Evolutionary conservation across 495 filamentous ascomycete genomes (phyloP).

Genomic region (Gamarada debralockiae): DNA sequence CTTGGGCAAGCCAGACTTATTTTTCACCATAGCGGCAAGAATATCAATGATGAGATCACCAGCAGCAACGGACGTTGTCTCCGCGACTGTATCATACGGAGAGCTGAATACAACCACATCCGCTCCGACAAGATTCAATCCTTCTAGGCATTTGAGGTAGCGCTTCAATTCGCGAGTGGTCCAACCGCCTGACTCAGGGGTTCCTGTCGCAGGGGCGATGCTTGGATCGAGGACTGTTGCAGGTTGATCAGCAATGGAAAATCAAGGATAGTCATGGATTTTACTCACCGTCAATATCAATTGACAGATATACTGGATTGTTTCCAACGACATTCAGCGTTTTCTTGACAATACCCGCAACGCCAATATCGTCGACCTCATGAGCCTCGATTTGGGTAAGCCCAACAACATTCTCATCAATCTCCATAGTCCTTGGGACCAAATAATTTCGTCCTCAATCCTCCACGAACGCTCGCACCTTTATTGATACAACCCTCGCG

Average conservation of each 20-base stretch:
- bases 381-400: conserved; percentile 76
- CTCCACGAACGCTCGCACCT: conserved; percentile 70
- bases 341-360: conserved; percentile 63
- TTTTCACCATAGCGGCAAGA: conserved; percentile 72
- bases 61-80: conserved; percentile 75
- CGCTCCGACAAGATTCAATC: conserved; percentile 52
- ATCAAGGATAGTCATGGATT: too few relatives aligned
- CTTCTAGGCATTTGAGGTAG: conserved; percentile 25
- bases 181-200: conserved; percentile 31
- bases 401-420: conserved; percentile 42
- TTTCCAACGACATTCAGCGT: conserved; percentile 69
- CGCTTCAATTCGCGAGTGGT: conserved; percentile 29
- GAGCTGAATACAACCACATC: conserved; percentile 82
- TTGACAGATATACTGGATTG: conserved; percentile 72
- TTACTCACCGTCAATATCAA: conserved; percentile 88
- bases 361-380: conserved; percentile 72
- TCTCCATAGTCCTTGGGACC: conserved; percentile 69
- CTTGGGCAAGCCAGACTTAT: conserved; percentile 26
- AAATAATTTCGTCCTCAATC: conserved; percentile 72
- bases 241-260: too few relatives aligned
- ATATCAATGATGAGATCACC: conserved; percentile 77
- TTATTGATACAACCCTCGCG: conserved; percentile 62
- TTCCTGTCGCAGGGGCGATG: conserved; percentile 21
- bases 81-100: conserved; percentile 73
- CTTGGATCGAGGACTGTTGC: conserved; percentile 81